Evolutionary conservation across 257 asterid species (phyloP).

Genomic region (Nicotiana undulata): DNA sequence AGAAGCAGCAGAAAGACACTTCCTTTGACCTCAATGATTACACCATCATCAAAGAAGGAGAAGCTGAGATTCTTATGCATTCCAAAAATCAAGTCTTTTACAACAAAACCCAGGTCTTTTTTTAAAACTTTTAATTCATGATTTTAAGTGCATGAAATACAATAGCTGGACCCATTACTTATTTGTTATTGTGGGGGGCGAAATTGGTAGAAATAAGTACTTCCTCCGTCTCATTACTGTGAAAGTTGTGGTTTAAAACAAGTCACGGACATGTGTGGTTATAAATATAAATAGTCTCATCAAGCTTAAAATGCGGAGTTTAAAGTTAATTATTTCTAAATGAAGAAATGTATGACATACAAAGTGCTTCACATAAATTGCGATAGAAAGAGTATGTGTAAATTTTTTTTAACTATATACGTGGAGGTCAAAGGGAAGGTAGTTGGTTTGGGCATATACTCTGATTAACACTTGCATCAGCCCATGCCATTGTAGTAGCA

Average conservation of each 20-base stretch:
- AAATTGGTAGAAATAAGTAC: not conserved
- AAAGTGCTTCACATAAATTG: no score
- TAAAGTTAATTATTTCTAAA: no score
- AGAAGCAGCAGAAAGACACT: constrained; percentile 22
- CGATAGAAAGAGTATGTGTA: not conserved
- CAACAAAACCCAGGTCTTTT: constrained; percentile 76
- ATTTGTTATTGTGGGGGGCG: not conserved
- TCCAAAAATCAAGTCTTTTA: constrained; percentile 73
- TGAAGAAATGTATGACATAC: no score
- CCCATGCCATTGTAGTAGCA: not conserved
- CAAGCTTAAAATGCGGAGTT: no score
- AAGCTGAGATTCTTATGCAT: constrained; percentile 87
- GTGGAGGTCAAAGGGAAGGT: not conserved
- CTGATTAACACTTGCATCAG: not conserved
- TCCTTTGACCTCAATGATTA: constrained; percentile 56
- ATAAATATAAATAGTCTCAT: no score
- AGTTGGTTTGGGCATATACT: not conserved
- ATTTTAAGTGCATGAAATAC: no score
- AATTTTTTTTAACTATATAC: not conserved
- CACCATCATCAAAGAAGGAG: constrained; percentile 69
- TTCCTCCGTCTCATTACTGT: no score
- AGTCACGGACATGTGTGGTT: no score
- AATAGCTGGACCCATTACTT: not conserved
- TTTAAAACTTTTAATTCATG: not conserved
- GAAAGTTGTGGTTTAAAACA: no score